Evolutionary conservation across 208 protist species (phyloP), one percentile per base, ranked within the genome.

Genomic region (Crithidia mellificae): DNA sequence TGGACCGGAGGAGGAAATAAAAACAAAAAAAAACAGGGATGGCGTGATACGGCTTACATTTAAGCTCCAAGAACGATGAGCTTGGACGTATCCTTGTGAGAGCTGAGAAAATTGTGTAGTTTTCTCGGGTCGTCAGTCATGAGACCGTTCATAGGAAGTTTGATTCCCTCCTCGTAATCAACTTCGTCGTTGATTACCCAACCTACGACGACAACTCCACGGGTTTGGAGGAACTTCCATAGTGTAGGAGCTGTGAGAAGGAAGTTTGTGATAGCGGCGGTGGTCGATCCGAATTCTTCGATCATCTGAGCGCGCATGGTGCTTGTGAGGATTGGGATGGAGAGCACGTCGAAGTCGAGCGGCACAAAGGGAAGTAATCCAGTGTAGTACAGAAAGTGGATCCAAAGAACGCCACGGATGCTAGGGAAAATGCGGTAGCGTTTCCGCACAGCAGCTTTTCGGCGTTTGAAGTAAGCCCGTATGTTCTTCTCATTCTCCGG

Each of bases 141-240:
- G 43, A 95, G 54, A 19, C 85, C 86, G 46, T 92, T 91, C 29
- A 92, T n/a, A 22, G 87, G 84, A 58, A 58, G 81, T 5, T 67
- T 38, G 20, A 79, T 64, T 2, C 69, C 78, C 47, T 93, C 76
- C 17, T 71, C 47, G 43, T 90, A 88, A 34, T 95, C 85, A 0
- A 74, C 61, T 24, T 82, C 75, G 44, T 87, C 80, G 57, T 95
- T 95, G 27, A 92, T 34, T n/a, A 91, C 84, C 81, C 84, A 95
- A 15, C 74, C 90, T 1, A 92, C 47, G 29, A 95, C 90, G 8
- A 80, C 73, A 29, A 95, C 72, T 0, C 83, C 90, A 17, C 90
- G 77, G 22, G 71, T 69, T 53, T 92, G 83, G 4, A 95, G 74
- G 68, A 92, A 84, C 25, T 68, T 70, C 90, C 90, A 95, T 32